These are phyloP conservation scores for Phaeotremella fagi DNA, from an alignment of 768 basidiomycete genomes.

Conservation along the genomic window DNA sequence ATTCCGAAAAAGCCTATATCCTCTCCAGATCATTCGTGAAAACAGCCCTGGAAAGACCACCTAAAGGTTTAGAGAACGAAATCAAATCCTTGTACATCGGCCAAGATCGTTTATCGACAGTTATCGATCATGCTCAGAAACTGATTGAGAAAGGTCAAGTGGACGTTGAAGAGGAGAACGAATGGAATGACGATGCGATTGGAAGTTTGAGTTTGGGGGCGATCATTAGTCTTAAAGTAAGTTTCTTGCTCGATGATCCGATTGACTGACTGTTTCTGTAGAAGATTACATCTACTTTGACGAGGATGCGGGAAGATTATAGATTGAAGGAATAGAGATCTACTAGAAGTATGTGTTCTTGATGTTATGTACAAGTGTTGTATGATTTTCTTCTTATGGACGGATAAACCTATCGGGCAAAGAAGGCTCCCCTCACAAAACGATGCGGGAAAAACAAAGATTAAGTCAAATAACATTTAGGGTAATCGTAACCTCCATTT, in stretches of 20 bases:
- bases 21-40: conserved; percentile 83
- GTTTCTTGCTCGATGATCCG: background rate
- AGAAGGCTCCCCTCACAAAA: too few relatives aligned
- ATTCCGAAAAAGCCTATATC: conserved; percentile 89
- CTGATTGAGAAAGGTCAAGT: conserved; percentile 63
- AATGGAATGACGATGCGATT: conserved; percentile 39
- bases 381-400: too few relatives aligned
- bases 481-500: too few relatives aligned
- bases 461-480: too few relatives aligned
- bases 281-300: too few relatives aligned
- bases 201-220: conserved; percentile 34
- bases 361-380: too few relatives aligned
- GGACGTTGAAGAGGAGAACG: conserved; percentile 10
- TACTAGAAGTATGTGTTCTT: too few relatives aligned
- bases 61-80: conserved; percentile 65
- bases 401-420: too few relatives aligned
- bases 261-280: too few relatives aligned
- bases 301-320: too few relatives aligned
- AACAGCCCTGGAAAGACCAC: conserved; percentile 77
- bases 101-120: conserved; percentile 62
- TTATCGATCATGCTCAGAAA: conserved; percentile 59
- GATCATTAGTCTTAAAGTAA: conserved; percentile 28
- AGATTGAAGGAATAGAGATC: too few relatives aligned
- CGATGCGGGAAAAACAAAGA: too few relatives aligned
- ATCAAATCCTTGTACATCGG: conserved; percentile 68